Evolutionary conservation across 345 rosid genomes (phyloP), one percentile per base, ranked within the genome.

Genomic region (Murraya koenigii): DNA sequence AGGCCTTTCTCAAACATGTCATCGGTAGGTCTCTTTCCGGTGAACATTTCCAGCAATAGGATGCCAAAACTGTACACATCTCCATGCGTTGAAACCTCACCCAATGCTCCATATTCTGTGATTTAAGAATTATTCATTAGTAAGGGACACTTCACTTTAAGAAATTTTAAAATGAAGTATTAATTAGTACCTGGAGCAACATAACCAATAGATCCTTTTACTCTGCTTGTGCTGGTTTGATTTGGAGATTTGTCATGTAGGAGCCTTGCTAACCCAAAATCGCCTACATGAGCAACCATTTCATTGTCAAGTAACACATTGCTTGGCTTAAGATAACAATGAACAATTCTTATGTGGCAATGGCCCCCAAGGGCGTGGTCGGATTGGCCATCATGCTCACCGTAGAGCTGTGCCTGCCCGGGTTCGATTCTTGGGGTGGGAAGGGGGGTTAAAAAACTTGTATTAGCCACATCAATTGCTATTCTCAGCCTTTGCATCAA

Each of bases 31-130:
- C 72, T 73, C 72, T 65, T 83, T 65, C 83, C 80, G 0, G 85
- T 76, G 67, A 83, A 77, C 79, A 83, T 69, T 82, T 85, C 88
- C 25, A 85, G 64, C 77, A 85, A 22, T 15, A 85, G 36, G 56
- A 85, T 82, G 19, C 88, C 86, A 22, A 61, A 85, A 78, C 88
- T 82, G 74, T 82, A 78, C 47, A 80, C 69, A n/a, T 85, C 85
- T 33, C 85, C 83, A 7, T 32, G 33, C 17, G 83, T 77, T 20
- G 82, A 80, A 63, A 80, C 80, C 64, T 77, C 79, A 28, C 81
- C 80, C 6, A 75, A 44, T 55, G 77, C 72, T 39, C 81, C 85
- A 72, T 83, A 83, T 59, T 83, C 85, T 82, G 65, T 66, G 25
- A n/a, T 7, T 58, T 58, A 56, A 56, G 60, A 52, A 52, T 52